Percentiles rank a stretch among this genome's conserved stretches.
These are phyloP conservation scores for Leccinum pellstonianum DNA, from an alignment of 768 basidiomycete genomes.

Conservation along the genomic window DNA sequence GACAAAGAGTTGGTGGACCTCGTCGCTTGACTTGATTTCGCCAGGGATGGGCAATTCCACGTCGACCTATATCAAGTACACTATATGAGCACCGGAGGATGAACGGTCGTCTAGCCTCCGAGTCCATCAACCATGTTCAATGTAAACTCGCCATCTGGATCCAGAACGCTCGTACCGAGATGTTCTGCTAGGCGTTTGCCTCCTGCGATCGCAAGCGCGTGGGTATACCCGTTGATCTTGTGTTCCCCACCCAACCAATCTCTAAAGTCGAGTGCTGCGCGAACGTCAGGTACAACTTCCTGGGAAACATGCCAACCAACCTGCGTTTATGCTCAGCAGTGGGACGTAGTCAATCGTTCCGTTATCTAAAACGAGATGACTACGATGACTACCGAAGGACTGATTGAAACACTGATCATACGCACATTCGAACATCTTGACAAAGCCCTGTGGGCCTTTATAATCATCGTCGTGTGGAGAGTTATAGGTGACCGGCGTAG, in stretches of 20 bases:
- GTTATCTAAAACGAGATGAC: conserved; percentile 44
- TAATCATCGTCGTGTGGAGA: conserved; percentile 43
- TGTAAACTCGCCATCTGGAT: conserved; percentile 58
- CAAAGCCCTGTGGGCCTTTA: conserved; percentile 38
- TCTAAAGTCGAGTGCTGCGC: conserved; percentile 68
- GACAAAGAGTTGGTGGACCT: conserved; percentile 15
- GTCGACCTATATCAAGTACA: conserved; percentile 31
- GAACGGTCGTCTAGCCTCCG: too few relatives aligned
- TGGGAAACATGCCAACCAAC: conserved; percentile 29
- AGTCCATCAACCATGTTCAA: conserved; percentile 58
- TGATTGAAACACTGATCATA: neutral
- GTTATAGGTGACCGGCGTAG: conserved; percentile 52
- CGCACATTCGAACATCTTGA: conserved; percentile 47
- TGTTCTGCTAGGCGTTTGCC: conserved; percentile 58
- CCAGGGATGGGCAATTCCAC: conserved; percentile 39
- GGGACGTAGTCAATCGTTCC: conserved; percentile 59
- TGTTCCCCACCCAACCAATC: conserved; percentile 72
- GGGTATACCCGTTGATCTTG: conserved; percentile 69
- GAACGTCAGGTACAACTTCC: conserved; percentile 6
- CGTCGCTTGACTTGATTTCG: conserved; percentile 21
- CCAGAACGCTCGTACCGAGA: conserved; percentile 62
- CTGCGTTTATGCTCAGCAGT: conserved; percentile 52
- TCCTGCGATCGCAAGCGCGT: conserved; percentile 63
- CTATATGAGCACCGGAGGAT: neutral
- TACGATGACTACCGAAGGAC: neutral